Evolutionary conservation across 495 filamentous ascomycete genomes (phyloP).

Genomic region (Saxophila tyrrhenica): DNA sequence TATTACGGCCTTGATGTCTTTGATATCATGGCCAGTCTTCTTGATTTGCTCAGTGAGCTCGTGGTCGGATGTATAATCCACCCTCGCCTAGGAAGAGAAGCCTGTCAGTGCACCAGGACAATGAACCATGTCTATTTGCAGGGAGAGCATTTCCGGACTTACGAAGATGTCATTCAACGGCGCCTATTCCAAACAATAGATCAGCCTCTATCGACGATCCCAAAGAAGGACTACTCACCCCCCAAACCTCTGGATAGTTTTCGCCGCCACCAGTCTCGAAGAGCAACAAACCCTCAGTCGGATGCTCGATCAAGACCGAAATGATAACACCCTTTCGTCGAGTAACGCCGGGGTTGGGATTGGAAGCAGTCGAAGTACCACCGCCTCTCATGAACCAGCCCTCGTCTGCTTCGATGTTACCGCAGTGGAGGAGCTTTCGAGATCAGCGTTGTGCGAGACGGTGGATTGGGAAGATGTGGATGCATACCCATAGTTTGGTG

Average conservation of each 20-base stretch:
- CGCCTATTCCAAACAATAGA: no score
- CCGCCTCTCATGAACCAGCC: slow-evolving; percentile 13
- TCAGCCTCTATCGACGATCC: no score
- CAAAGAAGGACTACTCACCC: slow-evolving; percentile 13
- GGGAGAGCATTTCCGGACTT: no score
- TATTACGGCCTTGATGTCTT: slow-evolving; percentile 39
- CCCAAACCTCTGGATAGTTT: slow-evolving; percentile 32
- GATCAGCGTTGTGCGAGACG: no score
- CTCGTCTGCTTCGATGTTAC: slow-evolving; percentile 24
- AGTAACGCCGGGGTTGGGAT: slow-evolving; percentile 13
- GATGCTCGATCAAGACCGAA: slow-evolving; percentile 34
- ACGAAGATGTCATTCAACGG: slow-evolving; percentile 34
- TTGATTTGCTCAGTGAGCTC: slow-evolving; percentile 36
- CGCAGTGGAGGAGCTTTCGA: slow-evolving; percentile 22
- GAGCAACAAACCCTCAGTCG: slow-evolving; percentile 37
- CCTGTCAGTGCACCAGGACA: no score
- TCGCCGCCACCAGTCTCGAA: slow-evolving; percentile 41
- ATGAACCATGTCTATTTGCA: no score
- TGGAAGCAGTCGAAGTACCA: slow-evolving; percentile 17
- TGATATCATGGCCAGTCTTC: slow-evolving; percentile 37
- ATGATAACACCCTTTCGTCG: slow-evolving; percentile 11
- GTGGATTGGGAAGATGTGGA: background rate
- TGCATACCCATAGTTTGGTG: slow-evolving; percentile 24
- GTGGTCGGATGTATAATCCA: slow-evolving; percentile 28
- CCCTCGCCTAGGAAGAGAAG: slow-evolving; percentile 23